Percentiles rank a stretch among this genome's conserved stretches.
Evolutionary conservation across 2,329 filamentous ascomycete genomes (phyloP).

Genomic region (Sphaerulina musiva): DNA sequence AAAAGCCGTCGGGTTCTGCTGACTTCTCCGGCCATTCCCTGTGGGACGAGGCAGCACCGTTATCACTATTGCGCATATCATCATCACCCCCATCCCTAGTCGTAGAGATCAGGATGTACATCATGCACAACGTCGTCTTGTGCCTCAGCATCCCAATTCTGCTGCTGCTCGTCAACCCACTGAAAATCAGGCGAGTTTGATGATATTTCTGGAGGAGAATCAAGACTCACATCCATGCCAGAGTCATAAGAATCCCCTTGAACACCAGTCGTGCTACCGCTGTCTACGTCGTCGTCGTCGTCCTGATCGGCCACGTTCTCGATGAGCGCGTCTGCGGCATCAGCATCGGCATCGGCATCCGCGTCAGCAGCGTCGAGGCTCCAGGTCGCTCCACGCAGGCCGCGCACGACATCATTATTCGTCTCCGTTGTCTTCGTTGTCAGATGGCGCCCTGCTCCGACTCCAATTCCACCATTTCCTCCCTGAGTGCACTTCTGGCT

Average conservation of each 20-base stretch:
- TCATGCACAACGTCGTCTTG: background rate
- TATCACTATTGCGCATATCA: no score
- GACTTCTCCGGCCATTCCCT: no score
- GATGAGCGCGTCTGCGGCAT: background rate
- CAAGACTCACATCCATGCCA: constrained; percentile 1
- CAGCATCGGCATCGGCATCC: background rate
- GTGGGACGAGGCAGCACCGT: no score
- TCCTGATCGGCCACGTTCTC: background rate
- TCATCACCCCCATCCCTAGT: background rate
- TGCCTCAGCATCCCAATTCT: background rate
- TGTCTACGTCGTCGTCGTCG: constrained; percentile 1
- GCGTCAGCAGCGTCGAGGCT: background rate
- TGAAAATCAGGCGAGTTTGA: no score
- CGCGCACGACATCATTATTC: constrained; percentile 2
- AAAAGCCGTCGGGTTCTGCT: no score
- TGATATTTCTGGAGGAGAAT: background rate
- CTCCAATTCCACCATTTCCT: constrained; percentile 21
- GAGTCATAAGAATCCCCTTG: background rate
- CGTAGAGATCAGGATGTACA: background rate
- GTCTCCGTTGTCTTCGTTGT: constrained; percentile 22
- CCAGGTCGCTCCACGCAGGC: background rate
- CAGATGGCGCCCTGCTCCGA: constrained; percentile 25
- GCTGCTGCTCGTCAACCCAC: background rate
- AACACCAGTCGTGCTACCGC: background rate
- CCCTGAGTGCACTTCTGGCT: constrained; percentile 10